Evolutionary conservation across 2,329 filamentous ascomycete genomes (phyloP), one percentile per base, ranked within the genome.

Genomic region (Cephalotrichum gorgonifer): DNA sequence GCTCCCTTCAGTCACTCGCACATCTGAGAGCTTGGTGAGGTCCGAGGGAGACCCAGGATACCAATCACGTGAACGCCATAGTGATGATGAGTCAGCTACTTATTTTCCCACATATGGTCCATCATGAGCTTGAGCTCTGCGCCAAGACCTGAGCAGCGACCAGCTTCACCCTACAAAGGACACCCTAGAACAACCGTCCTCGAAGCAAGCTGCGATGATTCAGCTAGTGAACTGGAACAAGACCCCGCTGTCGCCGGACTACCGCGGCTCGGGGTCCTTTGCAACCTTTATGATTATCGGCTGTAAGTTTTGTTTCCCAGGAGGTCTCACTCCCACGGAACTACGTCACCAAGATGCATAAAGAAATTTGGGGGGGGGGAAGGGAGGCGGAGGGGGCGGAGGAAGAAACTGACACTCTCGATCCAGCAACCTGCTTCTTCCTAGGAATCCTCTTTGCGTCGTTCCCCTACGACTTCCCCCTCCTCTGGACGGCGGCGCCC

Each of bases 201-300:
- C 45, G 25, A 23, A 22, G 22, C 25, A 26, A 30, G 39, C 43
- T 22, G 50, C 38, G 25, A 55, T 55, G 53, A 26, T 51, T n/a
- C 45, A 50, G 55, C 67, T 64, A 54, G 67, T 79, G 55, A 75
- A 78, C 59, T 75, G 71, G 68, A 69, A 68, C 56, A 80, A 80
- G 68, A 78, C 69, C 56, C 76, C 75, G 52, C 70, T 67, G 63
- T 79, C 76, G 52, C 71, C 68, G 58, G 67, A 76, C 66, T 79
- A 80, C 59, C 71, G 71, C 55, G 78, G 79, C 50, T 74, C 79
- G 44, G 71, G 73, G 60, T 88, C 88, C 45, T 98, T 98, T 65
- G 89, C 90, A 67, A 96, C 93, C 43, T 96, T 95, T 64, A 84
- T 98, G 68, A 96, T 98, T 63, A 84, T 97, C 57, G 90, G 88